Evolutionary conservation across 2,329 filamentous ascomycete species (phyloP).

Genomic region (Tetracladium maxilliforme): DNA sequence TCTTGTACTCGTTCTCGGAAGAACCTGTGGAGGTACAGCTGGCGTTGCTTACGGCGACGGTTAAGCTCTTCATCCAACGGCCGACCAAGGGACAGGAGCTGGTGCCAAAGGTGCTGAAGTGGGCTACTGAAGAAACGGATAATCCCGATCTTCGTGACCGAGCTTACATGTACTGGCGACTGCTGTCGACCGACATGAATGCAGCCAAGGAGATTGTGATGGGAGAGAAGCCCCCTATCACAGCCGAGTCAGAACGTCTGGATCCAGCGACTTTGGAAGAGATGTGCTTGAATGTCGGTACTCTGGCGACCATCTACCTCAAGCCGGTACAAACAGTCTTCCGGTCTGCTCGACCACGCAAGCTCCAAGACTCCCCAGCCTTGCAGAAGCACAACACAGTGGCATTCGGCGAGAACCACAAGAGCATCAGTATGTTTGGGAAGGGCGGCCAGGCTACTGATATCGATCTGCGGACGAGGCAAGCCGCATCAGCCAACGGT

Average conservation of each 20-base stretch:
- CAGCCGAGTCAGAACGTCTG: slow-evolving; percentile 86
- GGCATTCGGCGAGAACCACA: slow-evolving; percentile 32
- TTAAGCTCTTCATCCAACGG: slow-evolving; percentile 94
- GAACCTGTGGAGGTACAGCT: slow-evolving; percentile 94
- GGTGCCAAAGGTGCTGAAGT: slow-evolving; percentile 89
- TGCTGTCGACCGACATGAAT: slow-evolving; percentile 82
- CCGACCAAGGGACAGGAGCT: slow-evolving; percentile 89
- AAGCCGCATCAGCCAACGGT: slow-evolving; percentile 14
- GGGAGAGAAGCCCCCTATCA: slow-evolving; percentile 94
- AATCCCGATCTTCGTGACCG: slow-evolving; percentile 92
- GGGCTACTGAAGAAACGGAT: slow-evolving; percentile 98
- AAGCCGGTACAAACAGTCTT: slow-evolving; percentile 98
- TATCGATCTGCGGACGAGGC: slow-evolving; percentile 27
- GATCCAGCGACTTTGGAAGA: slow-evolving; percentile 87
- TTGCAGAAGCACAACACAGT: slow-evolving; percentile 56
- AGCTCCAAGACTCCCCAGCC: slow-evolving; percentile 69
- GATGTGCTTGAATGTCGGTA: slow-evolving; percentile 93
- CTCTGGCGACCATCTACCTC: slow-evolving; percentile 89
- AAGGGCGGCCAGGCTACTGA: slow-evolving; percentile 34
- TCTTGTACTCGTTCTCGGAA: slow-evolving; percentile 83
- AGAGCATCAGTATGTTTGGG: slow-evolving; percentile 44
- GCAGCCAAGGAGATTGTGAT: slow-evolving; percentile 82
- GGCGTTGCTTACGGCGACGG: slow-evolving; percentile 84
- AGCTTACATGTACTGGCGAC: slow-evolving; percentile 98
- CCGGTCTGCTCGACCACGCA: slow-evolving; percentile 68